Base-by-base conservation (phyloP, 345 rosid species). In the Fremontodendron californicum region DNA sequence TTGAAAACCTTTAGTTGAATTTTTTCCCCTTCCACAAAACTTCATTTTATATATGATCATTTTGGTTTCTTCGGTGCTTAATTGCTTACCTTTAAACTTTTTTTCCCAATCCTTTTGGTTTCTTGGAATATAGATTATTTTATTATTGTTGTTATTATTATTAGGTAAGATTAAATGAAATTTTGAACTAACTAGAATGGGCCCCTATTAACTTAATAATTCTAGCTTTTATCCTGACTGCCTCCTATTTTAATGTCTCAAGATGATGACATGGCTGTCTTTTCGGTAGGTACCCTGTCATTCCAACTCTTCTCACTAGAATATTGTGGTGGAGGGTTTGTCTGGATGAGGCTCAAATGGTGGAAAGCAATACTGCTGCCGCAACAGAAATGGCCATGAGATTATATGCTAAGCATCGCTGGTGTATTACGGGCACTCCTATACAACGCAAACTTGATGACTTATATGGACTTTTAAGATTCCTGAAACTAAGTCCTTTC, bases 301-400 rank as follows among this genome's bases (percentile, higher is more conserved):
- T 86, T 85, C 97, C 99, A 43, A 93, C 99, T 73, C 87, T 80
- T 73, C 94, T 95, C 29, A 93, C 98, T 75, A 86, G 99, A 84
- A 89, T 95, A 87, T 88, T 81, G 83, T 95, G 99, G 99, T 93
- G 98, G 99, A 90, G 99, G 84, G 77, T 93, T 81, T 95, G 98
- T 87, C 87, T 95, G 85, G 99, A 95, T 84, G 99, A 95, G 83
- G 99, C 98, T 72, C 99, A 95, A 83, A 93, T 95, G 99, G 99
- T 95, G 82, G 99, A 95, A 88, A 92, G 92, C 78, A 95, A 89
- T 87, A 84, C 90, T 83, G 92, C 97, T 72, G 92, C 96, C 79
- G 98, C 99, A 48, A 82, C 99, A 79, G 98, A 95, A 86, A 95
- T 95, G 99, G 98, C 98, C 49, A 80, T 92, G 79, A 88, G 97